These are phyloP conservation scores for Rhodosporidiobolus odoratus DNA, from an alignment of 768 basidiomycete species.

Conservation along the genomic window DNA sequence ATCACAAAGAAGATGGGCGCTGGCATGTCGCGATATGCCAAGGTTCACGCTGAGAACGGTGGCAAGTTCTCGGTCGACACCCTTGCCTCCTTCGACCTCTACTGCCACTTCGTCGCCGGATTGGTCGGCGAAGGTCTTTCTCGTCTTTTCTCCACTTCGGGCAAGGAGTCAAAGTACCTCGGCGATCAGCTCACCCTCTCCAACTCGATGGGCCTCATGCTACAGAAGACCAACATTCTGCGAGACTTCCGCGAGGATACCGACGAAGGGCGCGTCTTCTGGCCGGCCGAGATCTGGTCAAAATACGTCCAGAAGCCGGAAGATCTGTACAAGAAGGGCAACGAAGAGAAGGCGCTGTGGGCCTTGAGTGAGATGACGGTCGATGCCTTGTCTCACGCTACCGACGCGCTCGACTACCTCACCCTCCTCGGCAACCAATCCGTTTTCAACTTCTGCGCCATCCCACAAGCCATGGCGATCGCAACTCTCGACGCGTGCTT, in stretches of 20 bases:
- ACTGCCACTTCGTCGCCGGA: constrained; percentile 97
- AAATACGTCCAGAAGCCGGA: constrained; percentile 42
- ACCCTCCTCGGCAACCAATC: constrained; percentile 78
- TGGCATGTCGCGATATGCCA: constrained; percentile 94
- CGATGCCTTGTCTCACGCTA: constrained; percentile 76
- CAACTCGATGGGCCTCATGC: constrained; percentile 88
- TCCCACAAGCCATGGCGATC: constrained; percentile 91
- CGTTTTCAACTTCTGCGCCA: constrained; percentile 92
- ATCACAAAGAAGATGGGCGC: constrained; percentile 79
- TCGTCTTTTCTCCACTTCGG: constrained; percentile 35
- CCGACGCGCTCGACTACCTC: constrained; percentile 85
- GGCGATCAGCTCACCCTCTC: constrained; percentile 75
- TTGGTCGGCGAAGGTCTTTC: constrained; percentile 62
- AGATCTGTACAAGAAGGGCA: constrained; percentile 56
- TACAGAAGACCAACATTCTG: constrained; percentile 98
- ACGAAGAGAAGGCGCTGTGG: constrained; percentile 65
- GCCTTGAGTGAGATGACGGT: constrained; percentile 83
- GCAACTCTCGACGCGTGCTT: constrained; percentile 87
- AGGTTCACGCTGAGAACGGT: constrained; percentile 59
- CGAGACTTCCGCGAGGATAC: constrained; percentile 90
- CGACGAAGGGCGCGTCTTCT: constrained; percentile 78
- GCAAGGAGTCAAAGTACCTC: constrained; percentile 50
- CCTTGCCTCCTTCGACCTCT: constrained; percentile 84
- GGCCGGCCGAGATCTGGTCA: constrained; percentile 90
- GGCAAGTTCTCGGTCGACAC: constrained; percentile 67